Conservation (phyloP, 169 alveolate species). For the Cyclospora cayetanensis region DNA sequence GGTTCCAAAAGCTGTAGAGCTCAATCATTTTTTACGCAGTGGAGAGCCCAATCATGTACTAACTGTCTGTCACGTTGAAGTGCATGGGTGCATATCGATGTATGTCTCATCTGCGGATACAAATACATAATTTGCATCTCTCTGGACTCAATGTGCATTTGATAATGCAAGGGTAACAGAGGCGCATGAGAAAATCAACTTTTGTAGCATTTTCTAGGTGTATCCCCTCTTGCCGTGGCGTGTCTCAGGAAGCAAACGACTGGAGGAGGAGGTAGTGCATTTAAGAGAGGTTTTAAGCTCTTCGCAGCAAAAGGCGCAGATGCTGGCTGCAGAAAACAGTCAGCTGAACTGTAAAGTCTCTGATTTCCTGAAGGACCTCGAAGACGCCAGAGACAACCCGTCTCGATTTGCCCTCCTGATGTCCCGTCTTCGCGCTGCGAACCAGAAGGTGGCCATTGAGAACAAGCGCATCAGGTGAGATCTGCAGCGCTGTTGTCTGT, state of each 20-base stretch:
- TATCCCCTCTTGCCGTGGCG: too few species aligned
- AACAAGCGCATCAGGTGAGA: constrained; percentile 60
- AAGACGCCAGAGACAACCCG: constrained; percentile 69
- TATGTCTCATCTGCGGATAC: too few species aligned
- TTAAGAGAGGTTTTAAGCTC: constrained; percentile 21
- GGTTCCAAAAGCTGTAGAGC: too few species aligned
- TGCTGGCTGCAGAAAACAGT: constrained; percentile 46
- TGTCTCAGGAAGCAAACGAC: constrained; percentile 55
- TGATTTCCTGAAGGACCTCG: constrained; percentile 56
- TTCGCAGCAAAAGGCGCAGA: constrained; percentile 55
- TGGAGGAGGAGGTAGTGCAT: constrained; percentile 27
- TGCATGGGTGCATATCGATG: too few species aligned
- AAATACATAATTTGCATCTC: too few species aligned
- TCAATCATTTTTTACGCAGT: too few species aligned
- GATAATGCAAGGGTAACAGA: too few species aligned
- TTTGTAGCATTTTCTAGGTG: too few species aligned
- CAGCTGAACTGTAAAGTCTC: constrained; percentile 42
- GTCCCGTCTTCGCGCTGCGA: constrained; percentile 49
- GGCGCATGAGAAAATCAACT: too few species aligned
- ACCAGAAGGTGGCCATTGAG: constrained; percentile 45
- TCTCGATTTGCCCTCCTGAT: constrained; percentile 60
- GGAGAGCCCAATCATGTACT: too few species aligned
- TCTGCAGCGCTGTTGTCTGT: neutral
- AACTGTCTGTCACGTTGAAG: too few species aligned
- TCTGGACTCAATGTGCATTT: too few species aligned